Percentiles rank a stretch among this genome's conserved stretches.
Evolutionary conservation across 2,329 filamentous ascomycete species (phyloP).

Genomic region (Trichophyton benhamiae): DNA sequence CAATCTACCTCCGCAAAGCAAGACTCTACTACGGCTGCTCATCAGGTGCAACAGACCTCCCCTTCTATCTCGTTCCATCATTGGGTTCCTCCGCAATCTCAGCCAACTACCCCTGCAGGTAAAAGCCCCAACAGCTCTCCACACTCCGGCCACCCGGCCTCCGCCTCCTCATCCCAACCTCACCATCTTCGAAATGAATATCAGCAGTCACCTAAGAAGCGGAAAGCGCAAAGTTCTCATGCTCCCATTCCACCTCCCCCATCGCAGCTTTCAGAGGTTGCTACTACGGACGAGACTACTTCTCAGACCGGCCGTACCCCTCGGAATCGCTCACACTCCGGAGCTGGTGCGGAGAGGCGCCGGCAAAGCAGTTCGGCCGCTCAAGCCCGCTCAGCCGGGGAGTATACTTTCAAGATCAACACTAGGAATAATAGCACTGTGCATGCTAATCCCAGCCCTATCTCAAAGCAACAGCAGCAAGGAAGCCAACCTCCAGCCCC

Average conservation of each 20-base stretch:
- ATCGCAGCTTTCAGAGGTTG: conserved; percentile 34
- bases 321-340: not conserved
- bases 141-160: conserved; percentile 34
- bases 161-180: conserved; percentile 10
- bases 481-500: not conserved
- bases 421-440: not conserved
- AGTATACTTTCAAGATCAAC: not conserved
- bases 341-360: not conserved
- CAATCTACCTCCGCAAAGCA: conserved; percentile 9
- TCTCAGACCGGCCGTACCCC: not conserved
- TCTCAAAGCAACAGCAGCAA: not conserved
- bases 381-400: not conserved
- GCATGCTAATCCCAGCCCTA: not conserved
- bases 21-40: conserved; percentile 17
- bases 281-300: not conserved
- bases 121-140: conserved; percentile 46
- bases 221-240: conserved; percentile 54
- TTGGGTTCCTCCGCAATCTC: conserved; percentile 68
- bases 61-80: conserved; percentile 80
- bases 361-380: not conserved
- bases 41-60: conserved; percentile 25
- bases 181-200: conserved; percentile 43
- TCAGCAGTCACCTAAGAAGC: conserved; percentile 70
- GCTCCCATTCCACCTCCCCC: conserved; percentile 40
- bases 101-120: conserved; percentile 63